A percentile compares a stretch with the other conserved stretches of the same genome.
Conservation (phyloP, 2,329 filamentous ascomycete genomes). For the Cryphonectria parasitica region DNA sequence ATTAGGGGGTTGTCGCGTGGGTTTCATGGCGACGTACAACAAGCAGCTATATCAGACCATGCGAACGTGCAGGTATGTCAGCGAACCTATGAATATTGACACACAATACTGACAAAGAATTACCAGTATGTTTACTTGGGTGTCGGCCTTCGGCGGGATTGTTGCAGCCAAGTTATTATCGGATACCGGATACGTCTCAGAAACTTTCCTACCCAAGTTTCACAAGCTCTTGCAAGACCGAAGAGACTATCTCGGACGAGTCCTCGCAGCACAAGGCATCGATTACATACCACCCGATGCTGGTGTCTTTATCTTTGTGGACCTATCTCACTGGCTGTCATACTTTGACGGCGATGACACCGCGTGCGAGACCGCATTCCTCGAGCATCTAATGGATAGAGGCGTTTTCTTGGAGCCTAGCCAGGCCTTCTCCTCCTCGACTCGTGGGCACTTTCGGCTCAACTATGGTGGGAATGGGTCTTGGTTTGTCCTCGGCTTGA, state of each 20-base stretch:
- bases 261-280: constrained; percentile 10
- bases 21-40: constrained; percentile 25
- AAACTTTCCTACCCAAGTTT: constrained; percentile 19
- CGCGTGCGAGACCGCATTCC: constrained; percentile 15
- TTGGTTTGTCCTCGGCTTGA: constrained; percentile 17
- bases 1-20: constrained; percentile 22
- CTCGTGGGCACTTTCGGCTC: constrained; percentile 19
- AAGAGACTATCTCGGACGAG: constrained; percentile 10
- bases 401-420: constrained; percentile 26
- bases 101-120: not conserved
- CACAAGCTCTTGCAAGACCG: constrained; percentile 20
- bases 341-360: constrained; percentile 18
- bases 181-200: constrained; percentile 17
- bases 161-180: constrained; percentile 16
- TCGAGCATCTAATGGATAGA: constrained; percentile 20
- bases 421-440: constrained; percentile 18
- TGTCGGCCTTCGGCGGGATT: constrained; percentile 23
- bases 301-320: constrained; percentile 21
- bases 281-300: constrained; percentile 15
- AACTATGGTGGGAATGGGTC: constrained; percentile 20
- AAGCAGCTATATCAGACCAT: constrained; percentile 25
- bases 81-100: not conserved
- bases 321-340: constrained; percentile 21
- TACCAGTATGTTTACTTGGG: constrained; percentile 27
- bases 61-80: constrained; percentile 24